Percentiles rank a stretch among this genome's conserved stretches.
phyloP scores from a whole-genome alignment of 2,329 filamentous ascomycete species.

The Cryphonectria nitschkei region DNA sequence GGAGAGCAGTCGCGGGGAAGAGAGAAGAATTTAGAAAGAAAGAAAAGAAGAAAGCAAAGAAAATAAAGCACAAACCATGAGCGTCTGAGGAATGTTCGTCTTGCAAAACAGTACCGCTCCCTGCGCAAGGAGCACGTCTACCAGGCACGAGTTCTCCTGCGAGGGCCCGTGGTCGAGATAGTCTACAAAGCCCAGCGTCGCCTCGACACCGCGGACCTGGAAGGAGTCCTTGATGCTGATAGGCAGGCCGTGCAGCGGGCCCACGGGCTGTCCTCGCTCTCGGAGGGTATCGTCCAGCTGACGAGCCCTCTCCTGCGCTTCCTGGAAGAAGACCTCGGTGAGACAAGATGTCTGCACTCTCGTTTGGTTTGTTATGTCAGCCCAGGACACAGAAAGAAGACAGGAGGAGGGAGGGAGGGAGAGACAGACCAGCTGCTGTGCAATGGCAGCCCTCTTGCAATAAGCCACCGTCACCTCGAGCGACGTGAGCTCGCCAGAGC shows the following conservation, averaged over 20 bases:
- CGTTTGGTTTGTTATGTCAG: neutral
- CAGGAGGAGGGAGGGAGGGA: neutral
- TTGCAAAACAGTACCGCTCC: constrained; percentile 32
- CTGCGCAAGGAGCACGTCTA: constrained; percentile 27
- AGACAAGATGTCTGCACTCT: constrained; percentile 24
- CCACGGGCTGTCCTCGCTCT: constrained; percentile 13
- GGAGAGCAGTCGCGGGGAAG: neutral
- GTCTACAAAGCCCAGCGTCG: constrained; percentile 26
- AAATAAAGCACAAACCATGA: constrained; percentile 21
- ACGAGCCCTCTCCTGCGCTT: constrained; percentile 26
- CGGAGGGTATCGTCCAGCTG: constrained; percentile 20
- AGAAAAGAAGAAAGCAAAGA: neutral
- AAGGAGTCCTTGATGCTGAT: constrained; percentile 29
- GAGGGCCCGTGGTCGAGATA: constrained; percentile 27
- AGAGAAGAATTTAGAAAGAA: neutral
- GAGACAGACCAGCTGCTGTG: constrained; percentile 26
- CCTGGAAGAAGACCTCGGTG: constrained; percentile 26
- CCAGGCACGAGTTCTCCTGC: constrained; percentile 28
- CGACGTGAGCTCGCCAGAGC: constrained; percentile 17
- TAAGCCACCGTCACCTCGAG: constrained; percentile 29
- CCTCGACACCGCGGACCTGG: constrained; percentile 25
- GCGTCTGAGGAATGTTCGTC: constrained; percentile 30
- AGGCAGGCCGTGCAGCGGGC: constrained; percentile 27
- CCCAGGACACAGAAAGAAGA: neutral
- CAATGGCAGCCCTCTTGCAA: constrained; percentile 29